A percentile compares a stretch with the other conserved stretches of the same genome.
Conservation (phyloP, 164 flowering plant species). For the Aristolochia contorta region DNA sequence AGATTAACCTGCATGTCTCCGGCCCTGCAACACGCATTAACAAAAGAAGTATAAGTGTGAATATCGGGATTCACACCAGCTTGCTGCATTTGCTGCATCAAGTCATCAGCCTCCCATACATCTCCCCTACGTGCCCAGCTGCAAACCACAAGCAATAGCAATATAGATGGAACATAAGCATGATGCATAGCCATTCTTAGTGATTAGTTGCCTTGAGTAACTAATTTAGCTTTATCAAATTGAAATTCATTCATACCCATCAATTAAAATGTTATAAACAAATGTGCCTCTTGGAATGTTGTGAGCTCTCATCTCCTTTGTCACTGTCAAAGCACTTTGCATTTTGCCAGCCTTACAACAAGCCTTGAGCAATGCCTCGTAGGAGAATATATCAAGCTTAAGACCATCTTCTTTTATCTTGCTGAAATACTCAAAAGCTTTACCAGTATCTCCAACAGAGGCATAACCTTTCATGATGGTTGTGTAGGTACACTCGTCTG, state of each 20-base stretch:
- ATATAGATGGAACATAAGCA: too few relatives aligned
- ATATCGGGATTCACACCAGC: conserved; percentile 85
- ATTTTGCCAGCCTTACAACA: conserved; percentile 98
- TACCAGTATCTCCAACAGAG: conserved; percentile 84
- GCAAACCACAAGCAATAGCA: conserved; percentile 2
- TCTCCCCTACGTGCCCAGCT: conserved; percentile 99
- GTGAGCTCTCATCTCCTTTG: conserved; percentile 77
- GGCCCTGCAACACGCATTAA: conserved; percentile 94
- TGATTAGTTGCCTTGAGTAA: too few relatives aligned
- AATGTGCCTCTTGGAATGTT: conserved; percentile 77
- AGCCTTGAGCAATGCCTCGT: conserved; percentile 92
- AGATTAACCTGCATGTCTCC: conserved; percentile 84
- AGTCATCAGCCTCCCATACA: conserved; percentile 97
- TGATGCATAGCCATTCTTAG: too few relatives aligned
- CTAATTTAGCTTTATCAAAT: not conserved
- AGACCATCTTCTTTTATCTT: conserved; percentile 76
- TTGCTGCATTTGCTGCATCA: conserved; percentile 90
- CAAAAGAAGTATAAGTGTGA: conserved; percentile 87
- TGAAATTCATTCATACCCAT: conserved; percentile 51
- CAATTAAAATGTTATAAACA: conserved; percentile 88
- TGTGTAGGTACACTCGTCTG: conserved; percentile 82
- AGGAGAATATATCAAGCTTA: conserved; percentile 70
- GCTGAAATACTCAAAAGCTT: conserved; percentile 82
- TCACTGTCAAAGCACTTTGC: conserved; percentile 98
- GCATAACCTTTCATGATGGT: conserved; percentile 98